Evolutionary conservation across 129 eudicot genomes (phyloP).

Genomic region (Heracleum sosnowskyi): DNA sequence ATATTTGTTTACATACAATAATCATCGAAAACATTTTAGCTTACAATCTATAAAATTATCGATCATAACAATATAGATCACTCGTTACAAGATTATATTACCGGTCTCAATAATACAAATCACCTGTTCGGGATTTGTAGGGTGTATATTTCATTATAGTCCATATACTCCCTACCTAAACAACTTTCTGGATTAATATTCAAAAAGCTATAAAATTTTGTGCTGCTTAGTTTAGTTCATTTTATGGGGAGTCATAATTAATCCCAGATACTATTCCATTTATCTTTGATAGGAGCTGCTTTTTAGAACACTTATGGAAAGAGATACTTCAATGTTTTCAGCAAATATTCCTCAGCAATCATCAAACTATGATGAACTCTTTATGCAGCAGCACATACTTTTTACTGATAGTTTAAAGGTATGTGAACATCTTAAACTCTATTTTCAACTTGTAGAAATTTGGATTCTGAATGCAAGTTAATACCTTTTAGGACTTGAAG

Average conservation of each 20-base stretch:
- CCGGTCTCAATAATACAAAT: not conserved
- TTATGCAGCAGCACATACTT: constrained; percentile 39
- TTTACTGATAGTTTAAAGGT: constrained; percentile 54
- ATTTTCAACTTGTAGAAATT: not conserved
- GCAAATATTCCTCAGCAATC: constrained; percentile 15
- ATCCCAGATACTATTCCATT: not conserved
- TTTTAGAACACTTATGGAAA: constrained; percentile 25
- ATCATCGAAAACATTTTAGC: not conserved
- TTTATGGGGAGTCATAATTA: not conserved
- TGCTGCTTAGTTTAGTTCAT: not conserved
- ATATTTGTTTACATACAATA: not conserved
- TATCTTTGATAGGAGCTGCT: not conserved
- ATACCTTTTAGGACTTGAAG: constrained; percentile 50
- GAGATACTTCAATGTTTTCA: constrained; percentile 14
- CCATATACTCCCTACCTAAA: not conserved
- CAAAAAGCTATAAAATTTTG: not conserved
- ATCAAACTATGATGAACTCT: constrained; percentile 46
- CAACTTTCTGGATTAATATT: not conserved
- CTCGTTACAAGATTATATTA: too few species aligned
- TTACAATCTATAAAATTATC: not conserved
- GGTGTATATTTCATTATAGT: too few species aligned
- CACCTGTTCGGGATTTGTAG: not conserved
- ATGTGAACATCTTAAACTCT: not conserved
- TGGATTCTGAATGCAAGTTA: not conserved
- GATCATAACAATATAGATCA: fast-evolving